phyloP scores from a whole-genome alignment of 2,329 filamentous ascomycete species.

The Graphilbum sp. region DNA sequence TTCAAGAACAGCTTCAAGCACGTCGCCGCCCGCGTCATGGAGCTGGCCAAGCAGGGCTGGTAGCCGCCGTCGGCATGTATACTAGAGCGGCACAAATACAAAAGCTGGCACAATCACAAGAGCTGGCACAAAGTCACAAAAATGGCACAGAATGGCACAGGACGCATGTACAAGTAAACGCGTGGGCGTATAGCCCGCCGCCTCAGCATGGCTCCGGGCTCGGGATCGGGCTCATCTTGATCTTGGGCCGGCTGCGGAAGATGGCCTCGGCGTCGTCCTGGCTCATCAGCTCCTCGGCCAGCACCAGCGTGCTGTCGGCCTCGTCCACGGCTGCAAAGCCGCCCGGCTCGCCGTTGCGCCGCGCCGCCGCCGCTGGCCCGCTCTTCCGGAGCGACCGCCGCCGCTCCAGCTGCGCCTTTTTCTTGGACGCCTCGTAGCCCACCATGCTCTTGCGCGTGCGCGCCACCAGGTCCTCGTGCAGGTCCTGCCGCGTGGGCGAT shows the following conservation, averaged over 20 bases:
- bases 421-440: constrained; percentile 41
- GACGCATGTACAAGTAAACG: too few species aligned
- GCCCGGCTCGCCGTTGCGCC: constrained; percentile 13
- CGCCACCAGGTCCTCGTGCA: constrained; percentile 33
- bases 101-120: too few species aligned
- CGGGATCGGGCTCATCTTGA: constrained; percentile 56
- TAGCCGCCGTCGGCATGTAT: too few species aligned
- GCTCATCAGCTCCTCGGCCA: constrained; percentile 53
- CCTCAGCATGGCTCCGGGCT: constrained; percentile 28
- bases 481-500: too few species aligned
- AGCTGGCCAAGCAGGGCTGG: constrained; percentile 67
- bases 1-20: constrained; percentile 56
- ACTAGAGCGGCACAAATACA: too few species aligned
- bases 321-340: constrained; percentile 32
- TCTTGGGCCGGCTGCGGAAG: constrained; percentile 69
- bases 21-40: constrained; percentile 45
- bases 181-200: too few species aligned
- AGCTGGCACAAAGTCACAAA: too few species aligned
- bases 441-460: constrained; percentile 46
- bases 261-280: constrained; percentile 67
- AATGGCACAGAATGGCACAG: too few species aligned
- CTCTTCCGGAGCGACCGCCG: constrained; percentile 30
- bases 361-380: not conserved
- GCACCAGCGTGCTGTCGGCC: constrained; percentile 24
- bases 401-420: constrained; percentile 43